Percentiles rank a stretch among this genome's conserved stretches.
Conservation (phyloP, 2,329 filamentous ascomycete species). For the Talaromyces sp. region DNA sequence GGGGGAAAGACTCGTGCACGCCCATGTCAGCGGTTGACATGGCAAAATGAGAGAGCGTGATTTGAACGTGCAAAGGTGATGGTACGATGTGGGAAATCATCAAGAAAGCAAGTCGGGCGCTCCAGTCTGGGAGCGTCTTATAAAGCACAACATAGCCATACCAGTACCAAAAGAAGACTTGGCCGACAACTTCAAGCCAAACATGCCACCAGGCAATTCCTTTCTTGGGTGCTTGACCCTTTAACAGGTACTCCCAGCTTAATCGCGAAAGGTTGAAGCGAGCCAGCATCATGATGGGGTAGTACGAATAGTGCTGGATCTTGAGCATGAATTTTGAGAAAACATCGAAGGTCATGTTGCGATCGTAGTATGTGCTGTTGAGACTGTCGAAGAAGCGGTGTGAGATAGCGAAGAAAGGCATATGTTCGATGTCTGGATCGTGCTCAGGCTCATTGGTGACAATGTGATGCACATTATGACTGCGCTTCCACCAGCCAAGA, state of each 20-base stretch:
- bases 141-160: constrained; percentile 84
- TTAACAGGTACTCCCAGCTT: constrained; percentile 76
- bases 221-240: constrained; percentile 69
- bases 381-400: constrained; percentile 76
- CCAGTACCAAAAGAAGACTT: constrained; percentile 82
- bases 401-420: constrained; percentile 85
- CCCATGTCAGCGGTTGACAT: constrained; percentile 91
- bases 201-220: constrained; percentile 83
- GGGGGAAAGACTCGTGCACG: constrained; percentile 80
- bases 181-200: constrained; percentile 75
- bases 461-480: constrained; percentile 95
- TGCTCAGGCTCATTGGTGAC: constrained; percentile 95
- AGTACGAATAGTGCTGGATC: constrained; percentile 82
- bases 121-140: constrained; percentile 68
- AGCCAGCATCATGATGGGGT: constrained; percentile 76
- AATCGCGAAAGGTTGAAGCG: constrained; percentile 85
- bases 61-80: constrained; percentile 83
- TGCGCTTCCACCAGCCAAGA: constrained; percentile 95
- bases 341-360: constrained; percentile 75
- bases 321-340: constrained; percentile 70
- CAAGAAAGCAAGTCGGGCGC: constrained; percentile 72
- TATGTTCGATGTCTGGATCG: constrained; percentile 90
- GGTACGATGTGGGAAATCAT: constrained; percentile 79
- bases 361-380: constrained; percentile 80
- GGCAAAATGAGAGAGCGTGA: constrained; percentile 88